Percentiles rank a stretch among this genome's conserved stretches.
Conservation (phyloP, 495 filamentous ascomycete genomes). For the Podospora appendiculata region DNA sequence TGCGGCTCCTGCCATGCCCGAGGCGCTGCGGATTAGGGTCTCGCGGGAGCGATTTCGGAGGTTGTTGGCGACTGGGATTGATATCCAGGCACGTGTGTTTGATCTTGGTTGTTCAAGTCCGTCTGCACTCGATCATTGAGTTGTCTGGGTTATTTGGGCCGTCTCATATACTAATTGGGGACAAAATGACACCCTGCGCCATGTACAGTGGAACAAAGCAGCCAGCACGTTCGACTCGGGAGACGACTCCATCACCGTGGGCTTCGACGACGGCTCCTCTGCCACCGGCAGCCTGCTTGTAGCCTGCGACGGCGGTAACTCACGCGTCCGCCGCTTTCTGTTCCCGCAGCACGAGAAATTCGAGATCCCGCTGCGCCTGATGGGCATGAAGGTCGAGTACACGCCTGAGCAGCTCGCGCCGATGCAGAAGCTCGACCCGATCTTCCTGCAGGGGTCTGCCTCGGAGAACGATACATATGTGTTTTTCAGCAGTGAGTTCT, state of each 20-base stretch:
- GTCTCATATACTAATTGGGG: not conserved
- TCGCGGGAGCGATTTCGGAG: conserved; percentile 38
- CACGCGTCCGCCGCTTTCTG: conserved; percentile 14
- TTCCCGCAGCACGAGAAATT: conserved; percentile 15
- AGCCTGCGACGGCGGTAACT: conserved; percentile 26
- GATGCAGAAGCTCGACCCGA: conserved; percentile 42
- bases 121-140: too few species aligned
- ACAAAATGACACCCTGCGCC: not conserved
- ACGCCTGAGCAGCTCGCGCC: conserved; percentile 21
- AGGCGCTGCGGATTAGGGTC: conserved; percentile 43
- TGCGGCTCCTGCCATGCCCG: conserved; percentile 35
- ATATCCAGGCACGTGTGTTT: conserved; percentile 30
- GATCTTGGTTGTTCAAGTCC: too few species aligned
- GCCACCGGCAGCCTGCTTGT: conserved; percentile 18
- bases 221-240: conserved; percentile 6
- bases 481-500: conserved; percentile 23
- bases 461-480: conserved; percentile 46
- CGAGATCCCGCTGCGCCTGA: conserved; percentile 19
- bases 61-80: conserved; percentile 39
- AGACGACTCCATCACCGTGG: conserved; percentile 12
- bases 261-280: conserved; percentile 23
- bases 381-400: conserved; percentile 23
- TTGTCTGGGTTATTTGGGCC: not conserved
- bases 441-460: conserved; percentile 53
- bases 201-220: conserved; percentile 20